Evolutionary conservation across 257 asterid genomes (phyloP).

Genomic region (Pogostemon cablin): DNA sequence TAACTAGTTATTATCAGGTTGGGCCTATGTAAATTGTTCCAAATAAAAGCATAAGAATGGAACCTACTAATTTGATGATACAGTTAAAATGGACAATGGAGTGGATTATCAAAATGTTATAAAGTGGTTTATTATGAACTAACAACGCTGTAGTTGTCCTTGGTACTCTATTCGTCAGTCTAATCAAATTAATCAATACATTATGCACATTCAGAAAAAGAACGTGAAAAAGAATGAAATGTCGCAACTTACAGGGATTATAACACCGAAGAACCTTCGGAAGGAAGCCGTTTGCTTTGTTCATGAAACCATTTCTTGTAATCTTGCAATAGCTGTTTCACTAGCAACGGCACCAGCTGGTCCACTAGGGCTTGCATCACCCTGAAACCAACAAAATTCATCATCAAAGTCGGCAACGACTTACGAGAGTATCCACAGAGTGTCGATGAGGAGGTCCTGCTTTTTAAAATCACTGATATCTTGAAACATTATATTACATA

Average conservation of each 20-base stretch:
- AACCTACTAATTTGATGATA: no score
- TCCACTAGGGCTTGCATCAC: slow-evolving; percentile 85
- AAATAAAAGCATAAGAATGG: no score
- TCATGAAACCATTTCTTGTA: slow-evolving; percentile 64
- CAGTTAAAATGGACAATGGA: no score
- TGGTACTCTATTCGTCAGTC: neutral
- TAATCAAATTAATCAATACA: neutral
- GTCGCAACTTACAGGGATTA: slow-evolving; percentile 14
- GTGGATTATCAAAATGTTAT: no score
- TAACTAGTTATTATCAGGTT: no score
- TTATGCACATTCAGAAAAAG: neutral
- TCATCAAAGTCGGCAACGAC: neutral
- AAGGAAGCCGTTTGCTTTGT: slow-evolving; percentile 34
- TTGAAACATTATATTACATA: neutral
- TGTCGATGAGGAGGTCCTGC: neutral
- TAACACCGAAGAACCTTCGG: neutral
- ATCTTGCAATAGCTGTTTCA: slow-evolving; percentile 66
- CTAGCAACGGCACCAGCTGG: slow-evolving; percentile 69
- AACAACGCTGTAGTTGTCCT: no score
- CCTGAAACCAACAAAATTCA: slow-evolving; percentile 40
- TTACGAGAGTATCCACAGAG: neutral
- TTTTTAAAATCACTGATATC: neutral
- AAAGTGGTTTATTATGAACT: no score
- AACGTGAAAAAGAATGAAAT: neutral
- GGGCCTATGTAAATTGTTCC: no score